These are phyloP conservation scores for Lathyrus tuberosus DNA, from an alignment of 306 rosid genomes.

Conservation along the genomic window DNA sequence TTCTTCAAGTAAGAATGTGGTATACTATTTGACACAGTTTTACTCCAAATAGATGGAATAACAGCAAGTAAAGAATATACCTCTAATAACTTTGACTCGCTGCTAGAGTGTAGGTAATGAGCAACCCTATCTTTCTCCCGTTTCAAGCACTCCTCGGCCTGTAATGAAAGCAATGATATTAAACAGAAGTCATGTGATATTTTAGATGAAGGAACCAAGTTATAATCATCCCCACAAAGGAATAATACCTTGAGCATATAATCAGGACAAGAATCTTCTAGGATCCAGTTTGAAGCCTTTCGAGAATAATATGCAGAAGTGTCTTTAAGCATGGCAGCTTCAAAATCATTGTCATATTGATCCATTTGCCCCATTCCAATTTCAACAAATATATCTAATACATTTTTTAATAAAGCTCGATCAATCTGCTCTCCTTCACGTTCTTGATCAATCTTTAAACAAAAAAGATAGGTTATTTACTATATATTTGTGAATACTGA, in stretches of 20 bases:
- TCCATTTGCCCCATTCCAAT: slow-evolving; percentile 97
- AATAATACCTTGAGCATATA: slow-evolving; percentile 69
- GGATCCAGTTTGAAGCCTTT: slow-evolving; percentile 88
- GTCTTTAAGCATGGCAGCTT: slow-evolving; percentile 69
- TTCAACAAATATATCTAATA: slow-evolving; percentile 85
- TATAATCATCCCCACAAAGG: slow-evolving; percentile 21
- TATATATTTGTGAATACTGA: slow-evolving; percentile 14
- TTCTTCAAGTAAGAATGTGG: slow-evolving; percentile 15
- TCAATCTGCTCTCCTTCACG: slow-evolving; percentile 98
- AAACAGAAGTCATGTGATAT: slow-evolving; percentile 12
- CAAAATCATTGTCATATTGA: slow-evolving; percentile 76
- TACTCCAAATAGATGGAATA: slow-evolving; percentile 31
- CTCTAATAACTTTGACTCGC: slow-evolving; percentile 65
- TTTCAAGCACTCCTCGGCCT: slow-evolving; percentile 69
- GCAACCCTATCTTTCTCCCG: slow-evolving; percentile 68
- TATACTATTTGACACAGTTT: slow-evolving; percentile 29
- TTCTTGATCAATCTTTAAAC: slow-evolving; percentile 79
- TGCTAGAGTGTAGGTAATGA: slow-evolving; percentile 61
- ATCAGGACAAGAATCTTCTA: slow-evolving; percentile 85
- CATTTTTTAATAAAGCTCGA: slow-evolving; percentile 78
- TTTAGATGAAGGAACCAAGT: slow-evolving; percentile 21
- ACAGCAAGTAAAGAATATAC: slow-evolving; percentile 35
- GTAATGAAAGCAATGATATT: slow-evolving; percentile 24
- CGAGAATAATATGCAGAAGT: slow-evolving; percentile 82
- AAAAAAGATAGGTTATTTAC: slow-evolving; percentile 21